Base-by-base conservation (phyloP, 352 stramenopile genomes). In the Pythium apleroticum region DNA sequence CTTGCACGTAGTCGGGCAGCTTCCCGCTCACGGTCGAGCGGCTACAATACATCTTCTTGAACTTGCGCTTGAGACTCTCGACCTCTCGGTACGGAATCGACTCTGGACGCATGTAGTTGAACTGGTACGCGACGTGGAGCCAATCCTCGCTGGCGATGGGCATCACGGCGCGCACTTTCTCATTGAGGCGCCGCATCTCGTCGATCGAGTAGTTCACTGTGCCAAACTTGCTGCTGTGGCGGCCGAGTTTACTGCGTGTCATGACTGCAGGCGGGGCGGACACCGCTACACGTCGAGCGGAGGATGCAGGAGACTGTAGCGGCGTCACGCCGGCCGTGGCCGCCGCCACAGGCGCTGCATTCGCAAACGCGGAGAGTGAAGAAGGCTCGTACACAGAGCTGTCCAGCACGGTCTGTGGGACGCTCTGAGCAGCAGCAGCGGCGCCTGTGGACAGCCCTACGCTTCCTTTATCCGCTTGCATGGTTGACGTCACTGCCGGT, bases 41-140 rank as follows among this genome's bases (percentile, higher is more conserved):
- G 9, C 62, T 71, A 57, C 78, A 89, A 64, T 86, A 89, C 80
- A 87, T 86, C 41, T 86, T 87, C 73, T 86, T 87, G 61, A 87
- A 87, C 63, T 89, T 89, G 54, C 80, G 76, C 71, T 87, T 86
- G 53, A 89, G 71, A 46, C 73, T 84, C 55, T 87, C 78, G 52
- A 84, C 78, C 52, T 87, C 78, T 31, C 78, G 72, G 72, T 85
- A 84, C 63, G 78, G 78, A 39, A 87, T 84, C 43, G 74, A 78
- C 67, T 84, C 78, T 35, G 78, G 78, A 1, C 78, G 78, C 68
- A 83, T 66, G 64, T 83, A 86, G 64, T 89, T 89, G 62, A 87
- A 89, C 46, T 83, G 71, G 64, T 85, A 84, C 19, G 76, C 80
- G 11, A 89, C 80, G 58, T 81, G 76, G 60, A 89, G 70, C 80